phyloP scores from a whole-genome alignment of 805 yeast species.

The Suhomyces pyralidae region DNA sequence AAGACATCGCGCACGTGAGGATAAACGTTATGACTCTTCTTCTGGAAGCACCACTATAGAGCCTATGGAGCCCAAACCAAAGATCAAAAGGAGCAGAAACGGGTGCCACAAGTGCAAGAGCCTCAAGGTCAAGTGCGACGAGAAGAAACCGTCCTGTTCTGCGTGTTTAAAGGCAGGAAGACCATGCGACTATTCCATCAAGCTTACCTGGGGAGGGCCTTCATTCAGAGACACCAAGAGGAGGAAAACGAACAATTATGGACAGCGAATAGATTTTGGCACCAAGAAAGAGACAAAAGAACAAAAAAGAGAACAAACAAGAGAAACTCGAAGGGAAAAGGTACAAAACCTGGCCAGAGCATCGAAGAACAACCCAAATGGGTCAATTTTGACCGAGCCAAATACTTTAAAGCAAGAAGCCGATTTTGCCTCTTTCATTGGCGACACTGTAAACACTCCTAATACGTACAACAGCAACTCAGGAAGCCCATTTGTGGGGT shows the following conservation, averaged over 20 bases:
- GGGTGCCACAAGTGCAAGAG: constrained; percentile 65
- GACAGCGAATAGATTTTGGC: background rate
- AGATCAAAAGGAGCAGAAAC: constrained; percentile 45
- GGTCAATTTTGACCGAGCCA: background rate
- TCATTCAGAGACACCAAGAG: constrained; percentile 49
- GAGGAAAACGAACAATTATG: constrained; percentile 14
- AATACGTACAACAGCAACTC: background rate
- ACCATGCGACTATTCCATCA: constrained; percentile 62
- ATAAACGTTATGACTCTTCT: background rate
- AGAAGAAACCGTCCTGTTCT: constrained; percentile 58
- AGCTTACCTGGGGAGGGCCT: constrained; percentile 73
- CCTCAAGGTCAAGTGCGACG: constrained; percentile 68
- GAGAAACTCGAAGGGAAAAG: background rate
- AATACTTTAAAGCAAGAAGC: too few relatives aligned
- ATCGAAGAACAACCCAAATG: background rate
- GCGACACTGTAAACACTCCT: background rate
- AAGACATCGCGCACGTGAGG: background rate
- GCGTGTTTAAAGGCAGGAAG: constrained; percentile 47
- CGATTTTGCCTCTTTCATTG: background rate
- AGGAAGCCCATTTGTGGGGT: background rate
- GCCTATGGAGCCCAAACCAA: constrained; percentile 11
- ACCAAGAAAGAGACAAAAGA: too few relatives aligned
- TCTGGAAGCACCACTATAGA: background rate
- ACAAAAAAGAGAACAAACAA: background rate
- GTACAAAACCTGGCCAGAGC: background rate